These are phyloP conservation scores for Cucurbitaria berberidis DNA, from an alignment of 2,329 filamentous ascomycete genomes.

Conservation along the genomic window DNA sequence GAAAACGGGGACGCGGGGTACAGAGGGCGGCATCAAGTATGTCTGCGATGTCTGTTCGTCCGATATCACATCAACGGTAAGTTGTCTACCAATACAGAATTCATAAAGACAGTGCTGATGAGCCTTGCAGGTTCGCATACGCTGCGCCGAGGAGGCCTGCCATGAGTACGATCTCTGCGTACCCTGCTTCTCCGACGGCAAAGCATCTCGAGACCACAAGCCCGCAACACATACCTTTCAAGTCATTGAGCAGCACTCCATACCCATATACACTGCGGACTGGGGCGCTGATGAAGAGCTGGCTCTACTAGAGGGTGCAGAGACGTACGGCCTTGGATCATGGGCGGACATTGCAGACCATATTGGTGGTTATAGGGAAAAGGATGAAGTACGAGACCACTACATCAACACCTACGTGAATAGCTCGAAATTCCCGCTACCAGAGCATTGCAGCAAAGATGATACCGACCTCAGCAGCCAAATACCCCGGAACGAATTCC, in stretches of 20 bases:
- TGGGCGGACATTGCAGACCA: constrained; percentile 99
- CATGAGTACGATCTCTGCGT: constrained; percentile 97
- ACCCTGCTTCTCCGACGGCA: constrained; percentile 86
- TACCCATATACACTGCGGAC: constrained; percentile 91
- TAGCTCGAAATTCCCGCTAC: constrained; percentile 82
- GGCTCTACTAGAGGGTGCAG: constrained; percentile 89
- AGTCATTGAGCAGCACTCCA: constrained; percentile 97
- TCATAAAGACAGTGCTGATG: constrained; percentile 7
- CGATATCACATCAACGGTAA: constrained; percentile 94
- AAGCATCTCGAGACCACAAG: constrained; percentile 81
- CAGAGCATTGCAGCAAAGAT: constrained; percentile 80
- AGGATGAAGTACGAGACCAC: constrained; percentile 94
- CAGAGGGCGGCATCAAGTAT: constrained; percentile 81
- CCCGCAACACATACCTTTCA: constrained; percentile 85
- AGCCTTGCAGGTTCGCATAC: constrained; percentile 78
- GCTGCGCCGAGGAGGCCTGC: constrained; percentile 78
- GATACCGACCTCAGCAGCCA: constrained; percentile 79
- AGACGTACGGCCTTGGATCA: constrained; percentile 94
- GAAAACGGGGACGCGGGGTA: constrained; percentile 85
- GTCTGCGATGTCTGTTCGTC: constrained; percentile 97
- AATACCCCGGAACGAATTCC: constrained; percentile 90
- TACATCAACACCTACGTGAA: constrained; percentile 89
- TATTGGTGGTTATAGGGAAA: constrained; percentile 91
- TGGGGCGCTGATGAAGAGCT: constrained; percentile 98
- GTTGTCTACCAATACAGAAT: constrained; percentile 44